A percentile compares a stretch with the other conserved stretches of the same genome.
phyloP scores from a whole-genome alignment of 768 basidiomycete genomes.

The Tricholoma bakamatsutake region DNA sequence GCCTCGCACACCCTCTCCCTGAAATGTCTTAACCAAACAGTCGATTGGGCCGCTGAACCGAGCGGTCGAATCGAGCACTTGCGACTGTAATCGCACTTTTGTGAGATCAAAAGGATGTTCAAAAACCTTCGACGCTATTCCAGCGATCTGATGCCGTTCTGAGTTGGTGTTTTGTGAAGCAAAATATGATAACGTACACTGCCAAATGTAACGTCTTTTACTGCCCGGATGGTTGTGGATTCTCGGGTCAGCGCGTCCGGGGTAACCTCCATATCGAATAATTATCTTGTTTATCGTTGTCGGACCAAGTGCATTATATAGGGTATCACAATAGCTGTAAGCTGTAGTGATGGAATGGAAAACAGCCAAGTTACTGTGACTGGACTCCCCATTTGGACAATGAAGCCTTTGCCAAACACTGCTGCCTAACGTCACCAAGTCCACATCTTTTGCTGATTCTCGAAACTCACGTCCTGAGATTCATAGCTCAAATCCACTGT shows the following conservation, averaged over 20 bases:
- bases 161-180: neutral
- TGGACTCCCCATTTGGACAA: too few relatives aligned
- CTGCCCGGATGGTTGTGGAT: constrained; percentile 11
- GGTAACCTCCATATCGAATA: constrained; percentile 13
- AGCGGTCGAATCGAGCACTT: constrained; percentile 50
- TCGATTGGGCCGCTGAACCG: constrained; percentile 85
- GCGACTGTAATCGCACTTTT: constrained; percentile 90
- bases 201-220: constrained; percentile 20
- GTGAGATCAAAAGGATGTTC: constrained; percentile 96
- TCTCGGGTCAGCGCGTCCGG: constrained; percentile 16
- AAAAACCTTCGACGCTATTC: constrained; percentile 76
- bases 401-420: neutral
- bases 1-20: constrained; percentile 75
- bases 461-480: too few relatives aligned
- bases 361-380: constrained; percentile 5
- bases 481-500: too few relatives aligned
- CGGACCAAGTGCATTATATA: constrained; percentile 5
- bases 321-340: constrained; percentile 2
- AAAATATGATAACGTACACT: constrained; percentile 15
- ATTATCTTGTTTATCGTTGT: neutral
- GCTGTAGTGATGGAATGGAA: constrained; percentile 1
- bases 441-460: too few relatives aligned
- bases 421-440: too few relatives aligned
- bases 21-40: constrained; percentile 78
- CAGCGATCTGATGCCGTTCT: constrained; percentile 52